Percentiles rank a stretch among this genome's conserved stretches.
These are phyloP conservation scores for Ichthyophonus hoferi DNA, from an alignment of 208 protist genomes.

Conservation along the genomic window DNA sequence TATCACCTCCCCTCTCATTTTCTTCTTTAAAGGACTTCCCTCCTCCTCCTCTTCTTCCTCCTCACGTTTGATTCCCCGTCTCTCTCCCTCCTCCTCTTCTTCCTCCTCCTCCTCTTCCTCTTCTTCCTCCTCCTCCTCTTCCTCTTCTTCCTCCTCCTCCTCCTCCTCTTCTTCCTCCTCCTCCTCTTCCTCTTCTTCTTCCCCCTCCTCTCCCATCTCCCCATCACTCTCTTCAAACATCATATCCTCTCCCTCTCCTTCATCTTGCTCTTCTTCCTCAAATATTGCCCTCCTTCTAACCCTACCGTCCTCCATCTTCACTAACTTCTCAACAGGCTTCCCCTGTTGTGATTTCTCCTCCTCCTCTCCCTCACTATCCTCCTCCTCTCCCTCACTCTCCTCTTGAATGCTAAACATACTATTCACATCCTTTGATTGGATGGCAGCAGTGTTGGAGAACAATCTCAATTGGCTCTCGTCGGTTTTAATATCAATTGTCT, in stretches of 20 bases:
- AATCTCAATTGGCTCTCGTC: constrained; percentile 37
- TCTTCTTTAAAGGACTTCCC: too few species aligned
- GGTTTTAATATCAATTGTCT: constrained; percentile 54
- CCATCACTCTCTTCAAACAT: constrained; percentile 34
- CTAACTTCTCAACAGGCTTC: background rate
- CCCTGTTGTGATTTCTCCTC: constrained; percentile 16
- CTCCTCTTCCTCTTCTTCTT: background rate
- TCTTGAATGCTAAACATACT: constrained; percentile 25
- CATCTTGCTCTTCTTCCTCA: constrained; percentile 57
- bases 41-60: constrained; percentile 8
- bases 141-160: constrained; percentile 48
- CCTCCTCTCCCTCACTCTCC: background rate
- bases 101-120: constrained; percentile 4
- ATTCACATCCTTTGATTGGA: background rate
- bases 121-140: constrained; percentile 2
- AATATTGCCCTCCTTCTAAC: constrained; percentile 45
- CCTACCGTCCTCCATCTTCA: constrained; percentile 2
- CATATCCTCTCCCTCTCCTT: constrained; percentile 16
- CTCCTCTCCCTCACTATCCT: constrained; percentile 32
- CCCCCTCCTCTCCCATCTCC: constrained; percentile 5
- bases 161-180: constrained; percentile 43
- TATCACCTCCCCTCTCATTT: too few species aligned
- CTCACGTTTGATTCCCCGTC: background rate
- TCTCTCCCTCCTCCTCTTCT: background rate
- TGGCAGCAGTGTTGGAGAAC: constrained; percentile 4